These are phyloP conservation scores for Waltergamsia citrina DNA, from an alignment of 2,329 filamentous ascomycete species.

Conservation along the genomic window DNA sequence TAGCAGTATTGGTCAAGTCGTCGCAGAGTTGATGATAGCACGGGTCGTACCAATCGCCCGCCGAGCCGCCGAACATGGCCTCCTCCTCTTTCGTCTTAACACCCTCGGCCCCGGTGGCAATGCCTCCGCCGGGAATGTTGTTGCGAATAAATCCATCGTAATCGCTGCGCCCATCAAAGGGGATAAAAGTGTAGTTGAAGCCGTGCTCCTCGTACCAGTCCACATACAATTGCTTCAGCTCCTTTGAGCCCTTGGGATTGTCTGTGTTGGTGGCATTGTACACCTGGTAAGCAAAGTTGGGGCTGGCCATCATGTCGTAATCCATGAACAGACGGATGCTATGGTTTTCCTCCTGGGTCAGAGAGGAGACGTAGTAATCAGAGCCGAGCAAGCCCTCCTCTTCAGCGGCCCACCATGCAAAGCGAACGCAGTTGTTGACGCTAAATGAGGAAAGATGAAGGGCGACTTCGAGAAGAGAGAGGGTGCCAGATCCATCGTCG, in stretches of 20 bases:
- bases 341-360: constrained; percentile 47
- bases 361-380: constrained; percentile 47
- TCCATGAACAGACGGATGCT: constrained; percentile 60
- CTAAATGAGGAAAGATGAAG: constrained; percentile 45
- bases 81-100: constrained; percentile 62
- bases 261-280: constrained; percentile 64
- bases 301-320: constrained; percentile 61
- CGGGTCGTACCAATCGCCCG: constrained; percentile 48
- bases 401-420: constrained; percentile 60
- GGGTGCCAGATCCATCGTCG: constrained; percentile 62
- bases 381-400: constrained; percentile 58
- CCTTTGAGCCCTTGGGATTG: constrained; percentile 61
- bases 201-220: constrained; percentile 55
- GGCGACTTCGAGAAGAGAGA: constrained; percentile 53
- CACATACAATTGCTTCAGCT: constrained; percentile 59
- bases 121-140: constrained; percentile 65
- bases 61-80: constrained; percentile 60
- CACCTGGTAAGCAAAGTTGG: constrained; percentile 58
- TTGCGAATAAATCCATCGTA: constrained; percentile 68
- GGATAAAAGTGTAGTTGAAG: constrained; percentile 59
- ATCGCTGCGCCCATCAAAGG: constrained; percentile 72
- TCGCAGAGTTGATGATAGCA: constrained; percentile 57
- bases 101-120: constrained; percentile 70
- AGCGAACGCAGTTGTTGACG: constrained; percentile 57
- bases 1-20: constrained; percentile 45